Evolutionary conservation across 2,329 filamentous ascomycete species (phyloP), one percentile per base, ranked within the genome.

Genomic region (Orbilia blumenaviensis): DNA sequence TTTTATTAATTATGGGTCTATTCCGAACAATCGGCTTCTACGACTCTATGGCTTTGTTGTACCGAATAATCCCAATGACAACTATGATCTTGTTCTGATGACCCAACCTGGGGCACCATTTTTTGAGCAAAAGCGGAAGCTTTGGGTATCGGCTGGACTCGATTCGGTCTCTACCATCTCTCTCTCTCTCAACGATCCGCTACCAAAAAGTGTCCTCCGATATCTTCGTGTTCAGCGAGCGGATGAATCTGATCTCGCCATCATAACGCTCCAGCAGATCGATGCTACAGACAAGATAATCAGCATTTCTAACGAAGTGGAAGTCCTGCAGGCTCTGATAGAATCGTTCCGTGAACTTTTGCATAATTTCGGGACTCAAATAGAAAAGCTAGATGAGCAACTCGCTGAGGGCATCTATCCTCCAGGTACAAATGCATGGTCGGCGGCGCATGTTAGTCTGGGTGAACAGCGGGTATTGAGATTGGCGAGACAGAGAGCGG

Each of bases 1-100:
- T 66, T 82, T 82, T 66, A 82, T 83, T 67, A 79, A 80, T 67
- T 83, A 83, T 75, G 81, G 81, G 16, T 42, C 74, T 62, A 77
- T 82, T 77, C 80, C 81, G 48, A 83, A 83, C 77, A 82, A 79
- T 75, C 81, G 81, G 38, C 81, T 83, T 73, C 79, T 82, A 78
- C 81, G 81, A 79, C 81, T 83, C 67, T 83, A 83, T 78, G 81
- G 81, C 78, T 83, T 83, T 77, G 80, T 83, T 56, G 61, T 83
- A 62, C 81, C 81, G n/a, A 79, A 68, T 56, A 83, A 82, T 77
- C 81, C 81, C 54, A 80, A 82, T 78, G 81, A 83, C 78, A 82
- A 78, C 79, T 83, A 83, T 79, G 81, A 83, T 56, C 80, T 83
- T 38, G 81, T 83, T 73, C 81, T 83, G 61, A 60, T 80, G 77